Evolutionary conservation across 1,284 basidiomycete species (phyloP).

Genomic region (Marasmius oreades): DNA sequence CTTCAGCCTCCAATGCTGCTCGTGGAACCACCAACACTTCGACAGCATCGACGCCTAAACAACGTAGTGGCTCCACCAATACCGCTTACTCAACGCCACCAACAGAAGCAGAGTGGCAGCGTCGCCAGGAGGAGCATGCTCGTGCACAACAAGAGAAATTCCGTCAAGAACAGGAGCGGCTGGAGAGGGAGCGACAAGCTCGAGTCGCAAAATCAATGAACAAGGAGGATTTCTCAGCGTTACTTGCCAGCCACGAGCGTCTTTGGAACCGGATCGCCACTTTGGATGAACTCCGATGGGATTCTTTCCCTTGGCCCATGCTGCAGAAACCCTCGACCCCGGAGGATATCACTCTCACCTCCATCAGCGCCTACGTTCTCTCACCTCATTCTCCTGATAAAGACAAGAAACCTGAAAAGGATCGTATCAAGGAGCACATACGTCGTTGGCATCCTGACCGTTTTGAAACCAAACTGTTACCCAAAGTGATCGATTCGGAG

Average conservation of each 20-base stretch:
- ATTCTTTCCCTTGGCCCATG: constrained; percentile 70
- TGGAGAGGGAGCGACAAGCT: constrained; percentile 41
- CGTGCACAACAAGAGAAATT: constrained; percentile 57
- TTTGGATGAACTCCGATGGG: constrained; percentile 42
- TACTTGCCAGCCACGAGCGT: constrained; percentile 53
- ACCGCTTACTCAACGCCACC: constrained; percentile 19
- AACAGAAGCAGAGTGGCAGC: constrained; percentile 46
- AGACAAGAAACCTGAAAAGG: constrained; percentile 39
- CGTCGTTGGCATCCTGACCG: constrained; percentile 57
- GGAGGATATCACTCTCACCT: constrained; percentile 54
- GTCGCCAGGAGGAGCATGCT: constrained; percentile 53
- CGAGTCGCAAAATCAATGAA: constrained; percentile 43
- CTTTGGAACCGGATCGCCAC: constrained; percentile 50
- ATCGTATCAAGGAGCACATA: constrained; percentile 62
- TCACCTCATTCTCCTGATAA: constrained; percentile 51
- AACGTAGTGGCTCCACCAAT: constrained; percentile 5
- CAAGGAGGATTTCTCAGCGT: constrained; percentile 48
- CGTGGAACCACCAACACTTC: constrained; percentile 17
- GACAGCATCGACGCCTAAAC: constrained; percentile 20
- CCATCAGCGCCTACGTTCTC: constrained; percentile 57
- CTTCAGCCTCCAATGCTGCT: constrained; percentile 5
- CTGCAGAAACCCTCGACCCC: constrained; percentile 49
- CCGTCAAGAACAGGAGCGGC: constrained; percentile 51
- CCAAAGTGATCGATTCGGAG: constrained; percentile 51
- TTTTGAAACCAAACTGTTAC: constrained; percentile 50